Base-by-base conservation (phyloP, 345 rosid genomes). In the Brassica rapa region DNA sequence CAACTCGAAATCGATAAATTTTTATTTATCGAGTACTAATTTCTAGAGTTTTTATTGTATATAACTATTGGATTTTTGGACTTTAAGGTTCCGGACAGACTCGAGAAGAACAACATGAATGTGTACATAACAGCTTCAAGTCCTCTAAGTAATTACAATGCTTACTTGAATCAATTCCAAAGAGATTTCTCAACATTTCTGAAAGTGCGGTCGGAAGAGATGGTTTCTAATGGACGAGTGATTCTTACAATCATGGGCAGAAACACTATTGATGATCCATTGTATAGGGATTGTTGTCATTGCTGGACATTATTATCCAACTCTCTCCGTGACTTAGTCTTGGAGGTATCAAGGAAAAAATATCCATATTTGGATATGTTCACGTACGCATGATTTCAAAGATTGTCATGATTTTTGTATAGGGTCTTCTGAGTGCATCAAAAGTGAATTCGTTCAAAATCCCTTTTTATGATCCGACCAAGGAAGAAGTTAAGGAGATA, bases 361-460 rank as follows among this genome's bases (percentile, higher is more conserved):
- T 5, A 43, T 43, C 14, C 53, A 43, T 43, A 3, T 43, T 43
- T 12, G 53, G 15, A 43, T 43, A 43, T 43, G 53, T 43, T 11
- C n/a, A 43, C 53, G 41, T 43, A 43, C 5, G n/a, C 53, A 43
- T 43, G 53, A 11, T 43, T 11, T 43, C 14, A 43, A 43, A 43
- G 53, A 43, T 43, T 43, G 5, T 43, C 15, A 43, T 43, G 53
- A 43, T 43, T 12, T 43, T 39, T 43, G 12, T 11, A 43, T 43
- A 43, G 53, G 53, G 53, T 43, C 53, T 43, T 43, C 14, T 43
- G 53, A 43, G 53, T 43, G 53, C 53, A 23, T 64, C 7, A 1
- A 76, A 78, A 24, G 29, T 82, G 62, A 75, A 68, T 32, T 74
- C 86, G 4, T 86, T 85, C 82, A 76, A 83, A 33, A 6, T 81